These are phyloP conservation scores for Urochloa ruziziensis DNA, from an alignment of 176 grass and related monocot genomes.

Conservation along the genomic window DNA sequence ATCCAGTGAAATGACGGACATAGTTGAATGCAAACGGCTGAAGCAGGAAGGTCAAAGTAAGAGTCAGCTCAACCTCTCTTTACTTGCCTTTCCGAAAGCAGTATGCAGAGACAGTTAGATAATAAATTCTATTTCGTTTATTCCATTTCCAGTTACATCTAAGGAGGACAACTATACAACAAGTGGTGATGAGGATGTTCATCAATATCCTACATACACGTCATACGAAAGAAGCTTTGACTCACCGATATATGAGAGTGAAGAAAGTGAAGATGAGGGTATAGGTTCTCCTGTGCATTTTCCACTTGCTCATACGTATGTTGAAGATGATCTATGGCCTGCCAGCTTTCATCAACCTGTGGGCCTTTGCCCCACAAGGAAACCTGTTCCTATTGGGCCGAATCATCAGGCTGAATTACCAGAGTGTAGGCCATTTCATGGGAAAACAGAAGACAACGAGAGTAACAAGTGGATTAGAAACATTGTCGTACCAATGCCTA, in stretches of 20 bases:
- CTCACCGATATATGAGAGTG: slow-evolving; percentile 21
- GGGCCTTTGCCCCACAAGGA: slow-evolving; percentile 41
- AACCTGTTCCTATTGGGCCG: slow-evolving; percentile 60
- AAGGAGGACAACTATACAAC: slow-evolving; percentile 4
- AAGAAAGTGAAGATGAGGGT: slow-evolving; percentile 52
- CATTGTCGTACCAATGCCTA: slow-evolving; percentile 52
- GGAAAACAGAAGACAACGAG: slow-evolving; percentile 35
- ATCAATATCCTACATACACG: slow-evolving; percentile 2
- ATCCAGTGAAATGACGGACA: neutral
- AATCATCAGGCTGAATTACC: slow-evolving; percentile 82
- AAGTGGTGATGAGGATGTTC: slow-evolving; percentile 6
- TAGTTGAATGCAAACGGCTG: slow-evolving; percentile 33
- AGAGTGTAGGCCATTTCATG: slow-evolving; percentile 36
- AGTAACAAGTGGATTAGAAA: slow-evolving; percentile 65
- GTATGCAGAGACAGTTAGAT: neutral
- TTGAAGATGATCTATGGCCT: slow-evolving; percentile 39
- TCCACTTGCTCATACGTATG: slow-evolving; percentile 31
- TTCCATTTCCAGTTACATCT: slow-evolving; percentile 30
- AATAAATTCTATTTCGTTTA: neutral
- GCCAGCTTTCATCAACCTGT: slow-evolving; percentile 43
- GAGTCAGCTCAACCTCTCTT: neutral
- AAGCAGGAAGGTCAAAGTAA: slow-evolving; percentile 44
- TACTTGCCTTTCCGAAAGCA: neutral
- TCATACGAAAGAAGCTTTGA: slow-evolving; percentile 15
- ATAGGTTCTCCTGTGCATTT: slow-evolving; percentile 40